Evolutionary conservation across 106 monocot species (phyloP), one percentile per base, ranked within the genome.

Genomic region (Agapanthus africanus): DNA sequence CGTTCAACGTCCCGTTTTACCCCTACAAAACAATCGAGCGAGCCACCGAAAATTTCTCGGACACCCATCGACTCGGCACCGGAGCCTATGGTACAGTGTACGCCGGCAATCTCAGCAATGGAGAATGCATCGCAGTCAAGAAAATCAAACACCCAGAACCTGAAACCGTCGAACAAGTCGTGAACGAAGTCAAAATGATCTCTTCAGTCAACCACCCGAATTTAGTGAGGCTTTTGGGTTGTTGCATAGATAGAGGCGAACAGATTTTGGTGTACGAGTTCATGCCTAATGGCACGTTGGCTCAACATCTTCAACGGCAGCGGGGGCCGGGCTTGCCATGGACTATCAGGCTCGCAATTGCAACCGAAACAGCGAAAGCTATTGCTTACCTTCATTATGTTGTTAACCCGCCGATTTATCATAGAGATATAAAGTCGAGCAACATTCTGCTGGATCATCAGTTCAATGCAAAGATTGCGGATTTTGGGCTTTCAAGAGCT

Each of bases 121-220:
- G 66, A 49, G 59, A 76, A 21, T 61, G 70, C 1, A 80, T 90
- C 3, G 90, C 90, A 6, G 54, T 90, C 32, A 90, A 90, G 42
- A 81, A 65, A 74, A 84, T 90, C 60, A 81, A 76, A 51, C 66
- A 79, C 30, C 66, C 76, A 2, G 77, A 74, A 21, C 40, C 39
- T 8, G 86, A 81, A 13, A 68, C 78, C 41, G 52, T 77, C 11
- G 86, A 83, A 30, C 81, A 86, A 54, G 90, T 90, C 52, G 79
- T 90, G 80, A 90, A 90, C 35, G 90, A 90, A 83, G 77, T 90
- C 76, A 86, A 77, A 72, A 83, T 90, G 16, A 65, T 90, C 40
- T 86, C 90, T 7, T 80, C 82, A 0, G 85, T 90, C 5, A 85
- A 77, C 69, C 90, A 90, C 70, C 85, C 82, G 0, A 82, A 85